Evolutionary conservation across 345 rosid species (phyloP).

Genomic region (Eucalyptus erythrocorys): DNA sequence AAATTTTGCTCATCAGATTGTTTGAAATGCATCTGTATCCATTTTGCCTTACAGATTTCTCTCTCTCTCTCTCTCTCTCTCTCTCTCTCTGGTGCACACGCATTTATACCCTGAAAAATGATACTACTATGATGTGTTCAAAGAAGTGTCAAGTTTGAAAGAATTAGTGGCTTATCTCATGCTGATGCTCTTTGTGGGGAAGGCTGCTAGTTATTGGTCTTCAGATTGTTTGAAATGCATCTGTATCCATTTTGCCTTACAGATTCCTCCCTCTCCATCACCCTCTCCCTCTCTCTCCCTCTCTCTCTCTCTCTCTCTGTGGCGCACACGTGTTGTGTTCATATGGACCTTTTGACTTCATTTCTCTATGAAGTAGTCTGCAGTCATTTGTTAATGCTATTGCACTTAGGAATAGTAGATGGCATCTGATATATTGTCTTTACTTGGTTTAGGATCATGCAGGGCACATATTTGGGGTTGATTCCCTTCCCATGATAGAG

Average conservation of each 20-base stretch:
- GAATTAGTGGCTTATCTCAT: neutral
- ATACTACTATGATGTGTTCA: neutral
- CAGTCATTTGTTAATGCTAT: neutral
- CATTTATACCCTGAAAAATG: neutral
- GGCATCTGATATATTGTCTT: neutral
- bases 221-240: neutral
- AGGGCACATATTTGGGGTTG: conserved; percentile 87
- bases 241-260: neutral
- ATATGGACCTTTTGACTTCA: neutral
- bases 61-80: neutral
- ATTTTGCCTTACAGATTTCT: neutral
- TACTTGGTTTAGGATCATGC: conserved; percentile 70
- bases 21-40: neutral
- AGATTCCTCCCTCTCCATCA: neutral
- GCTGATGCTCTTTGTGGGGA: neutral
- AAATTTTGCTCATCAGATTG: neutral
- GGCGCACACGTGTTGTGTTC: accelerated
- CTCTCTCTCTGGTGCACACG: neutral
- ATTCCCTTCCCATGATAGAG: conserved; percentile 72
- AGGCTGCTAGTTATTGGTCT: neutral
- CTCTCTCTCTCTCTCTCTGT: neutral
- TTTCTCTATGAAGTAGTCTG: neutral
- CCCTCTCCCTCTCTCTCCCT: neutral
- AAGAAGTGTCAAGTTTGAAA: neutral
- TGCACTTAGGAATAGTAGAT: neutral